Conservation (phyloP, 345 rosid genomes). For the Brassica nigra region DNA sequence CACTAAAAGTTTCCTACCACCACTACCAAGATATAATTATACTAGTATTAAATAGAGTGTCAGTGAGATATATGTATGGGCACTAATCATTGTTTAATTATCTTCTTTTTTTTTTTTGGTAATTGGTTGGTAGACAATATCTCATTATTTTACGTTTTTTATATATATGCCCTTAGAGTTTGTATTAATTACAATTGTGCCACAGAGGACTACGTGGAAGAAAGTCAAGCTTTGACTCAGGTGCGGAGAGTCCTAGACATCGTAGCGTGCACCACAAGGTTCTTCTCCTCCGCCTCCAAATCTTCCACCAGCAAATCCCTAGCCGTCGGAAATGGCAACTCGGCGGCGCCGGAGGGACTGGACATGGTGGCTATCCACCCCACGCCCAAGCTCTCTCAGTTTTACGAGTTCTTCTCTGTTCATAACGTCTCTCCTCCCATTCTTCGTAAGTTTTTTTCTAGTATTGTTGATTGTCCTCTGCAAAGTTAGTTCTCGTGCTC, state of each 20-base stretch:
- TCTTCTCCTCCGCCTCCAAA: constrained; percentile 49
- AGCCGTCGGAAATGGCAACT: constrained; percentile 15
- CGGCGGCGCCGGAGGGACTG: constrained; percentile 27
- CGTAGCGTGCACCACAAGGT: constrained; percentile 80
- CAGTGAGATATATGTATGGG: not conserved
- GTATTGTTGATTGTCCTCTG: not conserved
- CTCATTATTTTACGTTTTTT: not conserved
- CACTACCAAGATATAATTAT: not conserved
- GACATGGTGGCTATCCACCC: constrained; percentile 67
- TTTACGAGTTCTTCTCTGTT: constrained; percentile 86
- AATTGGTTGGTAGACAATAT: not conserved
- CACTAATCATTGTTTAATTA: constrained; percentile 20
- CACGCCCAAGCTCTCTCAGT: constrained; percentile 73
- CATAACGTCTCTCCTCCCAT: constrained; percentile 75
- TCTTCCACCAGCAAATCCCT: constrained; percentile 24
- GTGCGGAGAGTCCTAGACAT: constrained; percentile 82
- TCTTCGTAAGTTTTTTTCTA: constrained; percentile 51
- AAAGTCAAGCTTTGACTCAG: constrained; percentile 63
- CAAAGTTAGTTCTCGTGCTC: not conserved
- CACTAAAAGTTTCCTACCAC: not conserved
- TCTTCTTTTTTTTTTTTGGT: not conserved
- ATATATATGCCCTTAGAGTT: constrained; percentile 8
- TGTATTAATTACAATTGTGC: constrained; percentile 17
- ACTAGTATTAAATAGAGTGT: not conserved
- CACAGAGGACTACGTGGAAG: constrained; percentile 84